Conservation (phyloP, 192 early-diverging fungal genomes). For the Linderina pennispora region DNA sequence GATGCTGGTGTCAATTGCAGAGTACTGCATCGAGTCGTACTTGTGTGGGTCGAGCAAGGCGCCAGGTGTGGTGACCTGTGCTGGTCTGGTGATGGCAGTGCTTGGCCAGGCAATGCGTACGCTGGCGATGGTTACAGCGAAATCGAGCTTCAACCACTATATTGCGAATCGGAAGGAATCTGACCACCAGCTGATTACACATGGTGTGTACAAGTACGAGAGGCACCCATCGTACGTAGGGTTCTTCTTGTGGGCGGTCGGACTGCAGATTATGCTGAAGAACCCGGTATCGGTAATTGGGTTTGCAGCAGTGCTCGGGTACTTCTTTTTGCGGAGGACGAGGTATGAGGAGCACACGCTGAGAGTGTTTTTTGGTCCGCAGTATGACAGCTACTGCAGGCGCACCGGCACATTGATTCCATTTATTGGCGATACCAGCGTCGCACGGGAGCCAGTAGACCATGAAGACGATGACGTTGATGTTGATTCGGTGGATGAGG, state of each 20-base stretch:
- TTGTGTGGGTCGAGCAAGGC: slow-evolving; percentile 46
- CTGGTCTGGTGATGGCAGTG: slow-evolving; percentile 58
- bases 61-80: slow-evolving; percentile 12
- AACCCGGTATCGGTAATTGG: slow-evolving; percentile 72
- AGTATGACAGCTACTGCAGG: slow-evolving; percentile 63
- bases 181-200: slow-evolving; percentile 75
- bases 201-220: slow-evolving; percentile 84
- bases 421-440: slow-evolving; percentile 46
- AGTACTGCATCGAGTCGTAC: slow-evolving; percentile 55
- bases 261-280: slow-evolving; percentile 67
- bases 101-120: slow-evolving; percentile 71
- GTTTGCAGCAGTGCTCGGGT: slow-evolving; percentile 57
- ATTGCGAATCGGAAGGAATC: slow-evolving; percentile 63
- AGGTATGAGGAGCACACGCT: slow-evolving; percentile 71
- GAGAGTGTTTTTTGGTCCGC: slow-evolving; percentile 72
- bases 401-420: slow-evolving; percentile 68
- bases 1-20: slow-evolving; percentile 7
- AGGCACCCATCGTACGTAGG: slow-evolving; percentile 95
- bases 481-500: no score
- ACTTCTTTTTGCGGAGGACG: slow-evolving; percentile 78
- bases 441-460: no score
- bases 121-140: slow-evolving; percentile 87
- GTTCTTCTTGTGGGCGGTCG: slow-evolving; percentile 88
- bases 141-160: slow-evolving; percentile 79
- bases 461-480: no score